Conservation (phyloP, 441 rosid species). For the Aquilaria agallochum region DNA sequence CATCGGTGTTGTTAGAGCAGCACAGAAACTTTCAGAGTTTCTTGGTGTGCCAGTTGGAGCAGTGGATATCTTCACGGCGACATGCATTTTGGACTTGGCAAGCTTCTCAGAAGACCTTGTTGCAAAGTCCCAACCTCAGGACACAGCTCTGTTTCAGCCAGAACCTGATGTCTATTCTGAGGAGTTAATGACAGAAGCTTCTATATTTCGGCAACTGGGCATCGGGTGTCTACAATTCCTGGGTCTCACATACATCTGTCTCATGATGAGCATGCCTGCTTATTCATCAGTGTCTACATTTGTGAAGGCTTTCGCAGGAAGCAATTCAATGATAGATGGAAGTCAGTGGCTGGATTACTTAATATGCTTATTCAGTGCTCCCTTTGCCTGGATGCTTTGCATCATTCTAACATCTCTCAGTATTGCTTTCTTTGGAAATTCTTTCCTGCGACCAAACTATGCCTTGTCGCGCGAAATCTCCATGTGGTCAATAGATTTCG, state of each 20-base stretch:
- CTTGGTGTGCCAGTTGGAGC: conserved; percentile 70
- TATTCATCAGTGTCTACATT: conserved; percentile 48
- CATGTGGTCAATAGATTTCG: conserved; percentile 57
- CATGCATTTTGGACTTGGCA: conserved; percentile 66
- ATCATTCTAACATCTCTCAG: conserved; percentile 35
- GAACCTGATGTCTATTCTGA: conserved; percentile 30
- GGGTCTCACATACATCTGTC: conserved; percentile 41
- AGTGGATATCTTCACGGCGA: conserved; percentile 68
- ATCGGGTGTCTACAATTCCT: conserved; percentile 47
- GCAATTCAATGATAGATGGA: conserved; percentile 11
- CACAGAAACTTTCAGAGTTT: conserved; percentile 67
- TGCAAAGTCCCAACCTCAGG: conserved; percentile 46
- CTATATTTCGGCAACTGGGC: conserved; percentile 30
- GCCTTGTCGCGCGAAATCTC: conserved; percentile 44
- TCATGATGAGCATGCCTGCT: conserved; percentile 49
- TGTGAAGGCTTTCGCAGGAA: conserved; percentile 23
- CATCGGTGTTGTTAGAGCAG: conserved; percentile 68
- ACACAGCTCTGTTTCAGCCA: conserved; percentile 17
- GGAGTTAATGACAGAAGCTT: conserved; percentile 33
- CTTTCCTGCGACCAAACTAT: conserved; percentile 61
- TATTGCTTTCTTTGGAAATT: conserved; percentile 50
- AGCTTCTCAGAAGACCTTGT: conserved; percentile 50
- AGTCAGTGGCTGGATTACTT: conserved; percentile 27
- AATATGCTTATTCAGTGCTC: conserved; percentile 39
- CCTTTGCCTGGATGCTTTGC: conserved; percentile 69